These are phyloP conservation scores for Marasmius fiardii DNA, from an alignment of 1,284 basidiomycete genomes.

Conservation along the genomic window DNA sequence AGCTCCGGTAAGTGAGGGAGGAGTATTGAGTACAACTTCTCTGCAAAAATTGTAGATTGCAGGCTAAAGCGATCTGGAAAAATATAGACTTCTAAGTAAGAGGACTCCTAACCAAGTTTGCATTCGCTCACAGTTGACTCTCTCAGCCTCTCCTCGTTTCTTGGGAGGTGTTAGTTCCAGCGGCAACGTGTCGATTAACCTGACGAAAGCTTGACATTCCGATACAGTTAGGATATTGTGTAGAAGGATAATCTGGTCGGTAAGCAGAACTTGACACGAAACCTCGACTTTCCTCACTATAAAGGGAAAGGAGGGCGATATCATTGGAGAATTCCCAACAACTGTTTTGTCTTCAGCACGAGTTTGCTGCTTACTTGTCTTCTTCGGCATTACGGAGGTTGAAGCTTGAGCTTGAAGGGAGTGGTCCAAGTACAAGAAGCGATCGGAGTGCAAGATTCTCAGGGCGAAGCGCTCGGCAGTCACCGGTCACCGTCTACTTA, in stretches of 20 bases:
- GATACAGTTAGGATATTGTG: conserved; percentile 54
- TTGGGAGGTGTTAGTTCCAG: conserved; percentile 70
- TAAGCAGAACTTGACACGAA: neutral
- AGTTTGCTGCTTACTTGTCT: neutral
- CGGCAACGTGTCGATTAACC: conserved; percentile 61
- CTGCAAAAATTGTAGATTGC: conserved; percentile 59
- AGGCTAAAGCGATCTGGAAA: conserved; percentile 64
- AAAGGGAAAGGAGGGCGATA: neutral
- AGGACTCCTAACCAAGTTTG: too few species aligned
- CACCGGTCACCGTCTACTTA: too few species aligned
- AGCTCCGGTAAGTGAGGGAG: conserved; percentile 60
- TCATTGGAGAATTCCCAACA: neutral
- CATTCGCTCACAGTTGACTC: conserved; percentile 67
- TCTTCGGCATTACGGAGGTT: conserved; percentile 29
- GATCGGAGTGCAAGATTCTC: too few species aligned
- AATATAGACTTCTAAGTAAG: neutral
- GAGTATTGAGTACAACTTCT: conserved; percentile 47
- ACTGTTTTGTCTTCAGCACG: neutral
- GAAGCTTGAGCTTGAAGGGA: neutral
- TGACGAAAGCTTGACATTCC: conserved; percentile 63
- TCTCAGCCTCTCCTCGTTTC: conserved; percentile 72
- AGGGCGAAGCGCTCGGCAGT: too few species aligned
- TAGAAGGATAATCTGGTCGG: conserved; percentile 3
- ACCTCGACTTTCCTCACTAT: neutral
- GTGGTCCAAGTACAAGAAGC: neutral